Conservation (phyloP, 2,329 filamentous ascomycete species). For the Geosmithia morbida region DNA sequence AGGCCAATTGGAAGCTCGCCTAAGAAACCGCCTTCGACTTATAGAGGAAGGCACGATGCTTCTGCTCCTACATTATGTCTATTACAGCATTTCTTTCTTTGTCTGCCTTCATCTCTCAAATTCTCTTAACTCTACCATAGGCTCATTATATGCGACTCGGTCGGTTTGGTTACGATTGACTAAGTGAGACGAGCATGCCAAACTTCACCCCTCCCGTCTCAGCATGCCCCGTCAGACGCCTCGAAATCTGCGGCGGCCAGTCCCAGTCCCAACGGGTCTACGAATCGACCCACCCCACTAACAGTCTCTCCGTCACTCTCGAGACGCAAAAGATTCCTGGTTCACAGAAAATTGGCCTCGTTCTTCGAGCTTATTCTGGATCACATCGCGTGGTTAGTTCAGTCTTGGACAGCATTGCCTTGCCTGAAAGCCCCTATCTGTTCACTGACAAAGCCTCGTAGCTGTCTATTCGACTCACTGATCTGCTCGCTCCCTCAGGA, state of each 20-base stretch:
- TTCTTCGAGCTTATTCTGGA: constrained; percentile 12
- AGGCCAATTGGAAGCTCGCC: not conserved
- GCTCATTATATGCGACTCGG: not conserved
- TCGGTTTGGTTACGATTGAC: not conserved
- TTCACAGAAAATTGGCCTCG: constrained; percentile 4
- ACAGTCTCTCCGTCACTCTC: not conserved
- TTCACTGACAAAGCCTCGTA: constrained; percentile 3
- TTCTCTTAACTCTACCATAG: not conserved
- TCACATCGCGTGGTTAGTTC: constrained; percentile 10
- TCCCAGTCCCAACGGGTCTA: constrained; percentile 6
- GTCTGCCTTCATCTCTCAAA: not conserved
- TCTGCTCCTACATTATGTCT: not conserved
- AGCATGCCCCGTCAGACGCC: constrained; percentile 11
- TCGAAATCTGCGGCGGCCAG: constrained; percentile 12
- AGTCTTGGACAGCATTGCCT: not conserved
- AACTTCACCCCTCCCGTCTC: constrained; percentile 14
- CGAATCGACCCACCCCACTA: constrained; percentile 9
- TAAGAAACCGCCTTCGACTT: not conserved
- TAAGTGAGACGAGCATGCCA: constrained; percentile 6
- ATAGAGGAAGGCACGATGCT: not conserved
- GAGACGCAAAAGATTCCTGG: not conserved
- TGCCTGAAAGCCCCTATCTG: not conserved
- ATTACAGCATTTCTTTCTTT: not conserved
- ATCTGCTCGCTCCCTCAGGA: constrained; percentile 6
- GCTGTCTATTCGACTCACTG: constrained; percentile 15